phyloP scores from a whole-genome alignment of 1,139 yeast species.

The Diutina pseudorugosa region DNA sequence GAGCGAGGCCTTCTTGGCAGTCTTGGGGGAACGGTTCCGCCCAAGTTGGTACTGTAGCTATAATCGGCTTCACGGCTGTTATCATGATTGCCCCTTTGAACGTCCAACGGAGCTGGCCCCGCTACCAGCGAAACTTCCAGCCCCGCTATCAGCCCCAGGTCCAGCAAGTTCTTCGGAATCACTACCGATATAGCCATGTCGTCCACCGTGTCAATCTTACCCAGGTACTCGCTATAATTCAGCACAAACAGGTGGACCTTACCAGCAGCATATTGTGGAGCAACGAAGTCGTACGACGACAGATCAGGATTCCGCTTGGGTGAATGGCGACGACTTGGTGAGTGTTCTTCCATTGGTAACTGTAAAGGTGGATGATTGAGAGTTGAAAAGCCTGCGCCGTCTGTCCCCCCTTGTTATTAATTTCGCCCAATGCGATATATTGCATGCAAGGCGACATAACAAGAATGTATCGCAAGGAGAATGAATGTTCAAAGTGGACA shows the following conservation, averaged over 20 bases:
- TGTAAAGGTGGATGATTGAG: background rate
- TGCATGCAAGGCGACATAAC: background rate
- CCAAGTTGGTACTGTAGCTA: background rate
- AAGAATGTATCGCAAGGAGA: background rate
- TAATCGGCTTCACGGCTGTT: background rate
- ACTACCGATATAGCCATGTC: slow-evolving; percentile 3
- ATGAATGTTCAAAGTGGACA: too few species aligned
- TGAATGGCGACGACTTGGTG: background rate
- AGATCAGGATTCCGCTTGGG: background rate
- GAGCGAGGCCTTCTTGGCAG: background rate
- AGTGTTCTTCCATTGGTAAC: background rate
- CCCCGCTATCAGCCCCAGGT: background rate
- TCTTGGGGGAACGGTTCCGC: slow-evolving; percentile 1
- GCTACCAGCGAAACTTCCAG: background rate
- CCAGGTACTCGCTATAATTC: slow-evolving; percentile 2
- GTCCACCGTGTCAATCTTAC: background rate
- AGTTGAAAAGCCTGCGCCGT: background rate
- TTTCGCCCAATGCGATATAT: background rate
- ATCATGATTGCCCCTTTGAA: background rate
- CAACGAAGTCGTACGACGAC: background rate
- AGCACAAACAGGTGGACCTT: slow-evolving; percentile 1
- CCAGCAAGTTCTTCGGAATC: background rate
- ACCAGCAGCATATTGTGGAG: background rate
- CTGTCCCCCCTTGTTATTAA: background rate
- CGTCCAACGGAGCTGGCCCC: background rate